These are phyloP conservation scores for Amanita molliuscula DNA, from an alignment of 768 basidiomycete genomes.

Conservation along the genomic window DNA sequence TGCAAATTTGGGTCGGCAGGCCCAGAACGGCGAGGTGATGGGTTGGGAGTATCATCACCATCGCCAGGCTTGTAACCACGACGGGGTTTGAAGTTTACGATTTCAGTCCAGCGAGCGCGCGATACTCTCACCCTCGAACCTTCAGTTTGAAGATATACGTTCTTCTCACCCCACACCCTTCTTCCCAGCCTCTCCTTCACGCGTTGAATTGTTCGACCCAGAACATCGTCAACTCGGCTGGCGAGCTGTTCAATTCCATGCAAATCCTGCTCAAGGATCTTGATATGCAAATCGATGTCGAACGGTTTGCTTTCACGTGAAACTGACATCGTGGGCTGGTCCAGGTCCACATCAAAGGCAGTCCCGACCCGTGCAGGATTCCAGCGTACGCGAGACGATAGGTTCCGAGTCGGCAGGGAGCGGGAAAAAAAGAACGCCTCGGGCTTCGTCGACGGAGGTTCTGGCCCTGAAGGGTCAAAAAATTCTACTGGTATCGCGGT, in stretches of 20 bases:
- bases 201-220: slow-evolving; percentile 46
- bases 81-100: slow-evolving; percentile 36
- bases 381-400: background rate
- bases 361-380: slow-evolving; percentile 6
- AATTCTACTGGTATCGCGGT: background rate
- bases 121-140: slow-evolving; percentile 22
- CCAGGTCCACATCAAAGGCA: slow-evolving; percentile 28
- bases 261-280: slow-evolving; percentile 45
- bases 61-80: slow-evolving; percentile 1
- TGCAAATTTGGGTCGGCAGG: background rate
- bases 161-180: slow-evolving; percentile 55
- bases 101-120: slow-evolving; percentile 35
- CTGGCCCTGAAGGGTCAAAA: background rate
- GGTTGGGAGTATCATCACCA: background rate
- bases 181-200: slow-evolving; percentile 71
- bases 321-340: slow-evolving; percentile 5
- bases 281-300: slow-evolving; percentile 44
- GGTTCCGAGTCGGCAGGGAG: background rate
- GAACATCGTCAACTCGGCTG: slow-evolving; percentile 26
- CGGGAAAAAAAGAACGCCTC: background rate
- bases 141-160: slow-evolving; percentile 37
- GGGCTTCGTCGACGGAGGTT: background rate
- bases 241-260: slow-evolving; percentile 36
- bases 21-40: background rate
- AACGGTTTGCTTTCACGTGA: slow-evolving; percentile 26